A percentile compares a stretch with the other conserved stretches of the same genome.
Evolutionary conservation across 176 grass and related monocot genomes (phyloP).

Genomic region (Paspalum vaginatum): DNA sequence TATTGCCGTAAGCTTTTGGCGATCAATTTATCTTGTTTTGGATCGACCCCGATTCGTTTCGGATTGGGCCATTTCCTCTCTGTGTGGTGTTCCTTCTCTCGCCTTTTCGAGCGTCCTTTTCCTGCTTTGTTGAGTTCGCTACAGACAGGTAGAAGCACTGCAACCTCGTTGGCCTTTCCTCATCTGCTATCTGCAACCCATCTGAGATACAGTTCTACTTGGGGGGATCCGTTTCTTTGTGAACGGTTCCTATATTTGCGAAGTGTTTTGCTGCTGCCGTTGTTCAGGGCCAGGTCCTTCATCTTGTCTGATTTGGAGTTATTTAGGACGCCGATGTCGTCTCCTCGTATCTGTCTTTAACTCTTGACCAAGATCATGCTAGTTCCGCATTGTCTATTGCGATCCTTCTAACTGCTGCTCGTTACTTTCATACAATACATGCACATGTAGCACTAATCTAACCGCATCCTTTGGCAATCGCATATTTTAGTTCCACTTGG

Average conservation of each 20-base stretch:
- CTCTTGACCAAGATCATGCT: slow-evolving; percentile 21
- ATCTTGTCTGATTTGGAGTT: slow-evolving; percentile 28
- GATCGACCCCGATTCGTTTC: slow-evolving; percentile 14
- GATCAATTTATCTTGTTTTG: background rate
- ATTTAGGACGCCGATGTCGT: slow-evolving; percentile 23
- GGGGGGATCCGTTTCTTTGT: slow-evolving; percentile 11
- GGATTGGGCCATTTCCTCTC: background rate
- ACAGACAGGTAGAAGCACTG: slow-evolving; percentile 23
- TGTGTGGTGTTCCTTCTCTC: background rate
- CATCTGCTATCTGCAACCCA: background rate
- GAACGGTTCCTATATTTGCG: slow-evolving; percentile 25
- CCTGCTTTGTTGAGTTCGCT: slow-evolving; percentile 23
- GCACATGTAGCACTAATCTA: too few species aligned
- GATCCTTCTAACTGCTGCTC: background rate
- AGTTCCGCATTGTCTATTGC: slow-evolving; percentile 12
- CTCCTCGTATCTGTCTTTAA: background rate
- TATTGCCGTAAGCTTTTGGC: background rate
- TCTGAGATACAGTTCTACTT: background rate
- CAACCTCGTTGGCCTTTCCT: background rate
- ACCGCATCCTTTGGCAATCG: background rate
- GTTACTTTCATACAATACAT: background rate
- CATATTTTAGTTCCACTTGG: slow-evolving; percentile 25
- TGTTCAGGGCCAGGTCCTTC: slow-evolving; percentile 35
- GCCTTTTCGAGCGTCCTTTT: slow-evolving; percentile 36
- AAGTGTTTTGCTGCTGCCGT: background rate